phyloP scores from a whole-genome alignment of 2,329 filamentous ascomycete species.

The Stagonosporopsis tanaceti region DNA sequence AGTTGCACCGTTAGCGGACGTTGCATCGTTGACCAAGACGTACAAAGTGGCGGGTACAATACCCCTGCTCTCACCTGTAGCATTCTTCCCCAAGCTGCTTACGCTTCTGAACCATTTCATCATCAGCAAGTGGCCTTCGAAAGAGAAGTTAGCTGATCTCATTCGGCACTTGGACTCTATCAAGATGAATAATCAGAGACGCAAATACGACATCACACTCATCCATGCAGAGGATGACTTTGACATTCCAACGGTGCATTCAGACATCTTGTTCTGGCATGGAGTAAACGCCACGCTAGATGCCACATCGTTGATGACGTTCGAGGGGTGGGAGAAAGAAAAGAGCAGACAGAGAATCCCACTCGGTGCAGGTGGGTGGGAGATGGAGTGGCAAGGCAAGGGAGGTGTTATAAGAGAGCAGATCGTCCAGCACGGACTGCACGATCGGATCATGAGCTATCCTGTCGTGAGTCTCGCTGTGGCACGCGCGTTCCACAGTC shows the following conservation, averaged over 20 bases:
- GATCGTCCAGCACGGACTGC: slow-evolving; percentile 64
- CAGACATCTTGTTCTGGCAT: slow-evolving; percentile 62
- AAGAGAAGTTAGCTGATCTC: slow-evolving; percentile 58
- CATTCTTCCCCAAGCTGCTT: slow-evolving; percentile 53
- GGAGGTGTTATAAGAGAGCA: slow-evolving; percentile 62
- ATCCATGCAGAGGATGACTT: slow-evolving; percentile 63
- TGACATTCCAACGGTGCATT: slow-evolving; percentile 61
- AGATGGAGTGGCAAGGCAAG: slow-evolving; percentile 57
- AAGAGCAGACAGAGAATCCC: slow-evolving; percentile 52
- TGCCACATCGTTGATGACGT: slow-evolving; percentile 45
- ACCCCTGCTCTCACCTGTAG: slow-evolving; percentile 63
- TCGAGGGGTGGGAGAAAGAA: slow-evolving; percentile 56
- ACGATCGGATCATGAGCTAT: slow-evolving; percentile 67
- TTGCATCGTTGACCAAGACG: slow-evolving; percentile 62
- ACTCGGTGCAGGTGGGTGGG: slow-evolving; percentile 60
- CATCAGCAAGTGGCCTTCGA: slow-evolving; percentile 60
- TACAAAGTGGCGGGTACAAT: slow-evolving; percentile 65
- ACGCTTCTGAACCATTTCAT: slow-evolving; percentile 59
- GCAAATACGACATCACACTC: slow-evolving; percentile 56
- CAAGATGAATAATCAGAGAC: slow-evolving; percentile 42
- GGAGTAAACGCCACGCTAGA: slow-evolving; percentile 59
- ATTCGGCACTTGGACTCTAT: slow-evolving; percentile 43
- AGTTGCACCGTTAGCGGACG: slow-evolving; percentile 65
- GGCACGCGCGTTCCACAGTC: slow-evolving; percentile 55
- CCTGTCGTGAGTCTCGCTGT: slow-evolving; percentile 63